phyloP scores from a whole-genome alignment of 306 rosid genomes.

The Gastrolobium bilobum region DNA sequence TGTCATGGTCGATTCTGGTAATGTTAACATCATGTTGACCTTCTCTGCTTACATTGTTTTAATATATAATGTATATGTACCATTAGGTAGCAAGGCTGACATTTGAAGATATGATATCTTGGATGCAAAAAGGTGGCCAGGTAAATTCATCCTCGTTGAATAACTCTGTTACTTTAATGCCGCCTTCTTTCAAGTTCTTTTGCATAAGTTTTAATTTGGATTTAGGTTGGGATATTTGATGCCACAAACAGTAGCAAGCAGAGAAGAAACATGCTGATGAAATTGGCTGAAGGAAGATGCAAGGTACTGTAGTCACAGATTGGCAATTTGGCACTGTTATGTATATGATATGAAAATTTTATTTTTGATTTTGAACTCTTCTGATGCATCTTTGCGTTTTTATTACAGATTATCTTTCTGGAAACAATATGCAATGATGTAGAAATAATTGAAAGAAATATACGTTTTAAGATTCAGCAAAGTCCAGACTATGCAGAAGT shows the following conservation, averaged over 20 bases:
- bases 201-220: slow-evolving; percentile 38
- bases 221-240: slow-evolving; percentile 97
- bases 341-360: slow-evolving; percentile 38
- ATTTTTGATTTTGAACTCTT: slow-evolving; percentile 32
- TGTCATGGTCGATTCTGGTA: slow-evolving; percentile 45
- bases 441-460: slow-evolving; percentile 91
- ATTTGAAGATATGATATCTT: slow-evolving; percentile 97
- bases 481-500: slow-evolving; percentile 98
- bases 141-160: slow-evolving; percentile 61
- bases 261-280: slow-evolving; percentile 93
- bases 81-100: slow-evolving; percentile 98
- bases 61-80: slow-evolving; percentile 82
- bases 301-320: slow-evolving; percentile 68
- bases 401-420: slow-evolving; percentile 90
- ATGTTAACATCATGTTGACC: slow-evolving; percentile 59
- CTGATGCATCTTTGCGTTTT: slow-evolving; percentile 38
- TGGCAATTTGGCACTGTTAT: slow-evolving; percentile 41
- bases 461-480: slow-evolving; percentile 95
- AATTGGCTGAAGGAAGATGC: slow-evolving; percentile 98
- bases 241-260: slow-evolving; percentile 92
- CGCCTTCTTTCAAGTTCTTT: slow-evolving; percentile 42
- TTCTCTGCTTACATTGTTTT: slow-evolving; percentile 74
- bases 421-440: slow-evolving; percentile 98
- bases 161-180: slow-evolving; percentile 33
- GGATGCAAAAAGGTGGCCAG: slow-evolving; percentile 99